A percentile compares a stretch with the other conserved stretches of the same genome.
Conservation (phyloP, 2,329 filamentous ascomycete genomes). For the Scedosporium boydii region DNA sequence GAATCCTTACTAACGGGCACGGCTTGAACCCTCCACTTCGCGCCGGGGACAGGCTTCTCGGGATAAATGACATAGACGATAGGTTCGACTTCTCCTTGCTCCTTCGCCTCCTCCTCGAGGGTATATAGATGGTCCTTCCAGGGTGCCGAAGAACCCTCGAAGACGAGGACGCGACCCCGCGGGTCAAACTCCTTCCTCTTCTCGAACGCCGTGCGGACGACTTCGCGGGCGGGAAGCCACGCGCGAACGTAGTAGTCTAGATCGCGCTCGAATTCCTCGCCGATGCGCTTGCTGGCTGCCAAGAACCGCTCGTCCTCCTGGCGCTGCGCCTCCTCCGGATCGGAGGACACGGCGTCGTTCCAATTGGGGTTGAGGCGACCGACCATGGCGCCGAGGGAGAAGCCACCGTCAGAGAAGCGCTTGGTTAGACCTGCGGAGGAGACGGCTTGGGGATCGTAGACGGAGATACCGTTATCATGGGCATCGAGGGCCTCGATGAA, state of each 20-base stretch:
- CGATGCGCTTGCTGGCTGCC: slow-evolving; percentile 71
- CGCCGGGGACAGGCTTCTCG: slow-evolving; percentile 62
- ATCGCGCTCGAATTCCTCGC: slow-evolving; percentile 76
- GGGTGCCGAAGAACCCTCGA: slow-evolving; percentile 68
- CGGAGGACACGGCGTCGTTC: slow-evolving; percentile 54
- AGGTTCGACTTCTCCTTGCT: slow-evolving; percentile 12
- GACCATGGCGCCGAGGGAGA: slow-evolving; percentile 78
- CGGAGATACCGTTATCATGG: slow-evolving; percentile 89
- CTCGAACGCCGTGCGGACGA: slow-evolving; percentile 68
- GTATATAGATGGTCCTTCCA: slow-evolving; percentile 97
- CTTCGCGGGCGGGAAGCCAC: slow-evolving; percentile 80
- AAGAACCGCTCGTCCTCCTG: slow-evolving; percentile 76
- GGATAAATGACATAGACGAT: slow-evolving; percentile 87
- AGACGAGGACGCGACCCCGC: slow-evolving; percentile 70
- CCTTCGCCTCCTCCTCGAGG: slow-evolving; percentile 55
- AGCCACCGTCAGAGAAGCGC: slow-evolving; percentile 73
- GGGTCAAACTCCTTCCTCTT: slow-evolving; percentile 59
- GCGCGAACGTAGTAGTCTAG: slow-evolving; percentile 64
- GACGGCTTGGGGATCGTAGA: slow-evolving; percentile 64
- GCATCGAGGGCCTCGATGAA: slow-evolving; percentile 96
- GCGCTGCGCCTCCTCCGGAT: slow-evolving; percentile 45
- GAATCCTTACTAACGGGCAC: slow-evolving; percentile 79
- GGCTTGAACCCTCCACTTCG: slow-evolving; percentile 89
- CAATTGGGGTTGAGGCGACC: slow-evolving; percentile 69
- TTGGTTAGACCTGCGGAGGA: slow-evolving; percentile 65